Evolutionary conservation across 192 early-diverging fungal genomes (phyloP), one percentile per base, ranked within the genome.

Genomic region (Rhizophagus clarus): DNA sequence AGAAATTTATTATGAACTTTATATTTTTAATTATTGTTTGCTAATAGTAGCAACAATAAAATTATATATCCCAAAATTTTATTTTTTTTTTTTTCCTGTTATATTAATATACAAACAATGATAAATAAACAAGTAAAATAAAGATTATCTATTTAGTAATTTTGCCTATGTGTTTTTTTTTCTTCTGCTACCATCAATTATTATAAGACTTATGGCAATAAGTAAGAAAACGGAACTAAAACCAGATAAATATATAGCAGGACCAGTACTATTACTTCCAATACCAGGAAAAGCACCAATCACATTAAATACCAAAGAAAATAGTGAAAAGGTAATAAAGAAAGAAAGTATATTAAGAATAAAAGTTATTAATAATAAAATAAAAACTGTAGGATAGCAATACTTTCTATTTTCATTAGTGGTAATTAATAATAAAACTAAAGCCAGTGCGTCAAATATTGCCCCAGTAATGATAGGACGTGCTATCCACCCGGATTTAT

Each of bases 201-300:
- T 15, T 51, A 51, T n/a, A 12, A 49, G n/a, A 8, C 26, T 72
- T 15, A 24, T 15, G 17, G 77, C 68, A 42, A 79, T 15, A 28
- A 24, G 22, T 29, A 79, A 71, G 14, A 61, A 79, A 15, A 40
- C 9, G 5, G 31, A 15, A 24, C 77, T 79, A 11, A 49, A 40
- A 28, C 8, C 28, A 4, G 67, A 68, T 8, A 79, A 42, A 34
- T 26, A 22, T 37, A 71, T 79, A 0, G 31, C 77, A 26, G 77
- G 49, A 10, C 77, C 77, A 31, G 68, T 79, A 2, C 42, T 7
- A 56, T 69, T 51, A 71, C 40, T 20, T 22, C 77, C 77, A 34
- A 79, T 70, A 17, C 77, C 77, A 61, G 77, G 77, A 26, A 79
- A 61, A 22, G 56, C 8, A 68, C 26, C 42, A 37, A 79, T 61